Evolutionary conservation across 352 stramenopile genomes (phyloP), one percentile per base, ranked within the genome.

Genomic region (Globisporangium spinosum): DNA sequence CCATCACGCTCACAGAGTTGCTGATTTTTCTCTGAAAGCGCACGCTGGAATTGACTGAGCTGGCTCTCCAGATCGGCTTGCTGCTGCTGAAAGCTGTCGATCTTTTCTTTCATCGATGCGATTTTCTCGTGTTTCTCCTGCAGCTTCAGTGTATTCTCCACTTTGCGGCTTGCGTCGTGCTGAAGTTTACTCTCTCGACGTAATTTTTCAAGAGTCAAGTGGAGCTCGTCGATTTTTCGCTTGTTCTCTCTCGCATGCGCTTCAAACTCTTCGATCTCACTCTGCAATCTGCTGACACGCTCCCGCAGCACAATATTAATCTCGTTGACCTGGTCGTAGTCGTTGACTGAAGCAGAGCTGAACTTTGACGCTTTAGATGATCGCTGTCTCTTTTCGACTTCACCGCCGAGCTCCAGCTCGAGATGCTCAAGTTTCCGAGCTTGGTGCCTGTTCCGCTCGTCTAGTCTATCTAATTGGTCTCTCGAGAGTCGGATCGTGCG

Each of bases 401-500:
- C 53, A 23, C 20, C 62, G 20, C 43, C 64, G n/a, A 38, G 54
- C n/a, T 74, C 58, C 6, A 64, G 25, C 51, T 73, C 66, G 9
- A 75, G 45, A 7, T 60, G 65, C 40, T 72, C 61, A 15, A 69
- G 15, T 22, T 61, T 45, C 0, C 67, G 54, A 8, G 25, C 34
- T 23, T 72, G 65, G 17, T 71, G 58, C n/a, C 22, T 54, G 59
- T 62, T 68, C 15, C 34, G 70, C 34, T 80, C 63, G 34, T 83
- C 64, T 0, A 86, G 35, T 0, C 59, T 68, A 32, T 70, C 47
- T 6, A 89, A 38, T 8, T 89, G 75, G 45, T 74, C 67, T 67
- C 75, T 72, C 32, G 88, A 45, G 10, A 75, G 54, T 2, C 64
- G 68, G 7, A 84, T 66, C 9, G 64, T 75, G 25, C 67, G 72